Evolutionary conservation across 1,284 basidiomycete genomes (phyloP), one percentile per base, ranked within the genome.

Genomic region (Quambalaria eucalypti): DNA sequence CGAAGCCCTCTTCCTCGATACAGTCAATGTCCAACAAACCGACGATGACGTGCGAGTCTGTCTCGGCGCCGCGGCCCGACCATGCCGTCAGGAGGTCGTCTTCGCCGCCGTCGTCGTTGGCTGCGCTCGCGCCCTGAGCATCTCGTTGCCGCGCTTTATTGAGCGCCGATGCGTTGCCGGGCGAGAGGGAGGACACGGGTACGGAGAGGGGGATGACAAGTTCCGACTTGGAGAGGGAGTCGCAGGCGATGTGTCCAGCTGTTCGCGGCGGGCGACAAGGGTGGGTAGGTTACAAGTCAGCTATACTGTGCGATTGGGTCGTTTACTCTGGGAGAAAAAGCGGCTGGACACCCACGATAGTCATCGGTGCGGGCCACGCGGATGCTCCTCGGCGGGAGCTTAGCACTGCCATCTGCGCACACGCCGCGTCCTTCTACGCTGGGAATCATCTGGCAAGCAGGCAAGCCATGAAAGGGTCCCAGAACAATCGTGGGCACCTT

Each of bases 11-110:
- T 7, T 67, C 44, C 4, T 58, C 63, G 42, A 76, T 73, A 57
- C 77, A 78, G 56, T 78, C 77, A 38, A 78, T 71, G 40, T 78
- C 77, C 8, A 78, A 61, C 16, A 78, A 76, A 2, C 77, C 77
- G 2, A 78, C 59, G 30, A 69, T 69, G n/a, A 76, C 48, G n/a
- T n/a, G n/a, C n/a, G n/a, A n/a, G n/a, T n/a, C n/a, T n/a, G n/a
- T n/a, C 1, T 72, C 31, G 9, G n/a, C 36, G 36, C 36, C 36
- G 36, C 72, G 64, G 1, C 70, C 71, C 2, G 54, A 51, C 71
- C 73, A 74, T 2, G 60, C 66, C 23, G 25, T 46, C 42, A 46
- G 21, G 21, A 14, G 16, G n/a, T 46, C 42, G 5, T 46, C 21
- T 21, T 7, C 42, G 16, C 10, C 4, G 4, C 16, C 10, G 16